Percentiles rank a stretch among this genome's conserved stretches.
phyloP scores from a whole-genome alignment of 345 rosid species.

The Erodium maritimum region DNA sequence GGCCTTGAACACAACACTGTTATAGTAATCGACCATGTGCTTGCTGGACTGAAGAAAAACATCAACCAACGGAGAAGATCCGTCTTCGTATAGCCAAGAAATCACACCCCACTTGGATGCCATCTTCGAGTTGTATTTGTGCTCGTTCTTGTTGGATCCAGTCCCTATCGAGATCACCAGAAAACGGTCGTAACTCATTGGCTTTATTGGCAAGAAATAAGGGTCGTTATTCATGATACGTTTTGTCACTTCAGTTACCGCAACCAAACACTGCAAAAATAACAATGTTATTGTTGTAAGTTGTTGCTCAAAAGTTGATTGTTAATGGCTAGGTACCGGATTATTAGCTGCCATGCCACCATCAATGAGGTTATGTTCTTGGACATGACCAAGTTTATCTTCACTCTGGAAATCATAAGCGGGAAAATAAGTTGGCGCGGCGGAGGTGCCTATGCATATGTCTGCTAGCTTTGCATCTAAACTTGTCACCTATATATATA shows the following conservation, averaged over 20 bases:
- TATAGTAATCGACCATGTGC: slow-evolving; percentile 56
- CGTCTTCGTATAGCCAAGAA: slow-evolving; percentile 41
- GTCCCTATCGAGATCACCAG: slow-evolving; percentile 64
- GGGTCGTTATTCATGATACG: slow-evolving; percentile 38
- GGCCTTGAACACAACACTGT: slow-evolving; percentile 38
- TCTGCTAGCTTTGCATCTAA: slow-evolving; percentile 49
- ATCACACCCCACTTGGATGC: slow-evolving; percentile 59
- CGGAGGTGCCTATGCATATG: slow-evolving; percentile 55
- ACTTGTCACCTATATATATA: slow-evolving; percentile 22
- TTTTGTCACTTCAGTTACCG: slow-evolving; percentile 45
- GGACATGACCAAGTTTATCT: slow-evolving; percentile 23
- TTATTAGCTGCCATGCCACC: slow-evolving; percentile 60
- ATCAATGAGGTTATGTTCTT: slow-evolving; percentile 60
- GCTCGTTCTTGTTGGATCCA: slow-evolving; percentile 25
- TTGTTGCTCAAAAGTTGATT: not conserved
- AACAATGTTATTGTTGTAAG: not conserved
- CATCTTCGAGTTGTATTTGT: slow-evolving; percentile 29
- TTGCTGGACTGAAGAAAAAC: slow-evolving; percentile 30
- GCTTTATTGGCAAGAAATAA: slow-evolving; percentile 24
- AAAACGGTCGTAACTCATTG: slow-evolving; percentile 35
- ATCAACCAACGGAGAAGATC: slow-evolving; percentile 41
- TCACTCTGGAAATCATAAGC: slow-evolving; percentile 38
- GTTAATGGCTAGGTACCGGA: slow-evolving; percentile 31
- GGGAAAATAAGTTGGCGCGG: slow-evolving; percentile 68
- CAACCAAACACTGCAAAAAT: slow-evolving; percentile 45